Percentiles rank a stretch among this genome's conserved stretches.
Evolutionary conservation across 2,329 filamentous ascomycete species (phyloP).

Genomic region (Exophiala xenobiotica): DNA sequence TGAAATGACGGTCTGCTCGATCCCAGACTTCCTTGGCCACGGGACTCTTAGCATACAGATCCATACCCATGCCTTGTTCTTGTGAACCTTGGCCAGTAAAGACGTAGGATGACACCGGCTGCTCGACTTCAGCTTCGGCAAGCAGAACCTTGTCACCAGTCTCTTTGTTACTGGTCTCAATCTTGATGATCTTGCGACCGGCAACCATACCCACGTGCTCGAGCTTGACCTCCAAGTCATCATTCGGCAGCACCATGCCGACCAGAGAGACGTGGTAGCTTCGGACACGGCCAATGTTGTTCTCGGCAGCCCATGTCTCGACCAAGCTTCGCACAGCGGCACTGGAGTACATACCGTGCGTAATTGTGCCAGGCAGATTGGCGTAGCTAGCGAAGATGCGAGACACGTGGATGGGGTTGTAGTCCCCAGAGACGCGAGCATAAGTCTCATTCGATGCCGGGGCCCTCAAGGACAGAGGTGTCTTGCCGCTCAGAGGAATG

Average conservation of each 20-base stretch:
- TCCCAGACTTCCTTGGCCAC: constrained; percentile 99
- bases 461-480: constrained; percentile 81
- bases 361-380: constrained; percentile 93
- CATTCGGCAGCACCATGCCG: constrained; percentile 98
- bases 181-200: constrained; percentile 98
- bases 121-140: constrained; percentile 95
- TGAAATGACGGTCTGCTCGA: constrained; percentile 92
- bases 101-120: constrained; percentile 93
- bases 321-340: constrained; percentile 93
- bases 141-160: constrained; percentile 94
- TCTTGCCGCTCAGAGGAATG: constrained; percentile 91
- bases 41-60: constrained; percentile 87
- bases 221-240: constrained; percentile 89
- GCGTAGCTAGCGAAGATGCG: constrained; percentile 95
- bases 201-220: constrained; percentile 97
- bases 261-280: constrained; percentile 96
- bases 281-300: constrained; percentile 93
- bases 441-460: constrained; percentile 98
- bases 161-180: constrained; percentile 92
- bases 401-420: constrained; percentile 98
- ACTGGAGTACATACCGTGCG: constrained; percentile 99
- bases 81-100: constrained; percentile 98
- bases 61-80: constrained; percentile 99
- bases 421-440: constrained; percentile 94
- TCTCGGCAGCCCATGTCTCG: constrained; percentile 98